Evolutionary conservation across 208 protist species (phyloP), one percentile per base, ranked within the genome.

Genomic region (Borovskyia barvae): DNA sequence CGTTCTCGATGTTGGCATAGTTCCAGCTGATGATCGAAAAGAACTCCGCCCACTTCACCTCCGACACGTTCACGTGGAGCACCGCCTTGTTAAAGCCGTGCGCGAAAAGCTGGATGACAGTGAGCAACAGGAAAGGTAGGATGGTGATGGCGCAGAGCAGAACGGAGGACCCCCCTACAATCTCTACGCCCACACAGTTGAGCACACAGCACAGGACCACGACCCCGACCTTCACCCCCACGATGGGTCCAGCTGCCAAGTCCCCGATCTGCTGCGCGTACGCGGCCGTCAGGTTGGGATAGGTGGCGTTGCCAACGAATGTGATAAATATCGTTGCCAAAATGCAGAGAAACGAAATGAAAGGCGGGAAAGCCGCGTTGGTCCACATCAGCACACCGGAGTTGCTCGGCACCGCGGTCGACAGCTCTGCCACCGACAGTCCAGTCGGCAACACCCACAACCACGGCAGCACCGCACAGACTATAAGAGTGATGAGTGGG

Each of bases 1-100:
- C 76, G 64, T 93, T 93, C 51, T 93, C 86, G 63, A 93, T 87
- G 72, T 93, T 93, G 17, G 86, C 86, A 62, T 90, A 93, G 70
- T 90, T 93, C 82, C 86, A 93, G 58, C 80, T 90, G 50, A 90
- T 82, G 67, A 93, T 90, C 43, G 79, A 83, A 54, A 93, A 81
- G 65, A 93, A 93, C 20, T 53, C 53, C 15, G 78, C 55, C 82
- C 86, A 93, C 24, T 82, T 55, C 35, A 89, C 80, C n/a, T 46
- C 48, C 47, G 66, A 65, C 43, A 77, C 47, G 20, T 85, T 70
- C 17, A 85, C 75, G 54, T 87, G 66, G 6, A 87, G 65, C 32
- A 93, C 69, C 32, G 81, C 80, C 32, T 45, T 62, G 71, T 89
- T 82, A 59, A 93, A 82, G 53, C 86, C 82, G n/a, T 72, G 47